Percentiles rank a stretch among this genome's conserved stretches.
These are phyloP conservation scores for Hypoxylon sp. DNA, from an alignment of 2,329 filamentous ascomycete species.

Conservation along the genomic window DNA sequence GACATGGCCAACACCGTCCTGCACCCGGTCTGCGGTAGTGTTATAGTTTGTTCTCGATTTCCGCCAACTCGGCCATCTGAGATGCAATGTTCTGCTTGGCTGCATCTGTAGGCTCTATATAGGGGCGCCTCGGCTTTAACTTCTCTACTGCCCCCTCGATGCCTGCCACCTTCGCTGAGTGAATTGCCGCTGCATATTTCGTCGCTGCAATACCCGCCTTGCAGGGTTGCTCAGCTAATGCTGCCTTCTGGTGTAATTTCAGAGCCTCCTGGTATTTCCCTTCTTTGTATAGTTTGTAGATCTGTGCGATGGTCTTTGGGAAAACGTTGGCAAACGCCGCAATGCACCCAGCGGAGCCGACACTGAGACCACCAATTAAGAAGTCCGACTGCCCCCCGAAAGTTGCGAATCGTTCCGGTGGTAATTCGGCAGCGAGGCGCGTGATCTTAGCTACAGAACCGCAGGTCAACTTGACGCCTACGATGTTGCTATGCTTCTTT, in stretches of 20 bases:
- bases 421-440: slow-evolving; percentile 66
- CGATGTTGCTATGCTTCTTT: slow-evolving; percentile 65
- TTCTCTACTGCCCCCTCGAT: slow-evolving; percentile 72
- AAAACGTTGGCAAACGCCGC: slow-evolving; percentile 75
- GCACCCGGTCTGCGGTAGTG: neutral
- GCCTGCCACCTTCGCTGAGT: slow-evolving; percentile 71
- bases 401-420: slow-evolving; percentile 72
- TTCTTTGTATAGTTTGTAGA: slow-evolving; percentile 73
- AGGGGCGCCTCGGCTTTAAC: slow-evolving; percentile 73
- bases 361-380: slow-evolving; percentile 71
- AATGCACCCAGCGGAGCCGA: slow-evolving; percentile 72
- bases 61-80: slow-evolving; percentile 57
- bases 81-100: slow-evolving; percentile 60
- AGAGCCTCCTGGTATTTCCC: slow-evolving; percentile 72
- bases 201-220: slow-evolving; percentile 77
- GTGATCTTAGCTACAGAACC: slow-evolving; percentile 73
- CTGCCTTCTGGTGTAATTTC: slow-evolving; percentile 71
- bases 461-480: slow-evolving; percentile 77
- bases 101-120: slow-evolving; percentile 64
- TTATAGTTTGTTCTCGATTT: slow-evolving; percentile 50
- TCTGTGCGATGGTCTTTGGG: slow-evolving; percentile 68
- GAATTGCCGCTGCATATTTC: slow-evolving; percentile 77
- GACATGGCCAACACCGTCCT: neutral
- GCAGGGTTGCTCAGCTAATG: slow-evolving; percentile 75
- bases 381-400: slow-evolving; percentile 83